phyloP scores from a whole-genome alignment of 2,329 filamentous ascomycete genomes.

The Aciculosporium take region DNA sequence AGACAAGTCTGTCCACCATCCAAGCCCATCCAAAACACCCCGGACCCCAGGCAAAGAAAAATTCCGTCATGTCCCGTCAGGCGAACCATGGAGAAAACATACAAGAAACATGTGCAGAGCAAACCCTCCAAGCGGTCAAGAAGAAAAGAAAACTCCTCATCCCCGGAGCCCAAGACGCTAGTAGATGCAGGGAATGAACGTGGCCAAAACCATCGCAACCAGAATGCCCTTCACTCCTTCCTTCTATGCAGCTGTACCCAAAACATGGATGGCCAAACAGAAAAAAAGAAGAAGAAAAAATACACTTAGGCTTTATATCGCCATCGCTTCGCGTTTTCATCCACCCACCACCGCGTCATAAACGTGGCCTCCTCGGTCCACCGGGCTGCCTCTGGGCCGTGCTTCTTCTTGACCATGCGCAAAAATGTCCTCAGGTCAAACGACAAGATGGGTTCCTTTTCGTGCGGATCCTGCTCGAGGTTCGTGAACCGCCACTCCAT shows the following conservation, averaged over 20 bases:
- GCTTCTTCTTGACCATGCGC: conserved; percentile 9
- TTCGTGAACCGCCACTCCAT: conserved; percentile 20
- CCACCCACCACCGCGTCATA: conserved; percentile 20
- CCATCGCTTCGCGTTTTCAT: conserved; percentile 21
- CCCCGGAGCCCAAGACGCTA: background rate
- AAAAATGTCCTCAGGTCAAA: conserved; percentile 14
- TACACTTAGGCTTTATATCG: conserved; percentile 12
- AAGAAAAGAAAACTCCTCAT: background rate
- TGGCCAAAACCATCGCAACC: conserved; percentile 1
- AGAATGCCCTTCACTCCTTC: background rate
- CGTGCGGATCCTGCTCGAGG: conserved; percentile 15
- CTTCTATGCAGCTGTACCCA: background rate
- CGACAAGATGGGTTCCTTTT: conserved; percentile 13
- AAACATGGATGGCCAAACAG: background rate
- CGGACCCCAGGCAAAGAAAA: background rate
- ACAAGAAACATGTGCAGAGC: background rate
- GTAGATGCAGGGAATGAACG: background rate
- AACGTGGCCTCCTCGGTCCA: conserved; percentile 20
- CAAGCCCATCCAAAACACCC: background rate
- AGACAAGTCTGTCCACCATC: background rate
- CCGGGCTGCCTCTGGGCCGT: conserved; percentile 15
- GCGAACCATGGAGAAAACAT: background rate
- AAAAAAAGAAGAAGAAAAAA: background rate
- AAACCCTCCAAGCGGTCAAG: background rate
- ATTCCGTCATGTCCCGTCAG: background rate